phyloP scores from a whole-genome alignment of 2,329 filamentous ascomycete genomes.

The Chaetothyriales sp. region DNA sequence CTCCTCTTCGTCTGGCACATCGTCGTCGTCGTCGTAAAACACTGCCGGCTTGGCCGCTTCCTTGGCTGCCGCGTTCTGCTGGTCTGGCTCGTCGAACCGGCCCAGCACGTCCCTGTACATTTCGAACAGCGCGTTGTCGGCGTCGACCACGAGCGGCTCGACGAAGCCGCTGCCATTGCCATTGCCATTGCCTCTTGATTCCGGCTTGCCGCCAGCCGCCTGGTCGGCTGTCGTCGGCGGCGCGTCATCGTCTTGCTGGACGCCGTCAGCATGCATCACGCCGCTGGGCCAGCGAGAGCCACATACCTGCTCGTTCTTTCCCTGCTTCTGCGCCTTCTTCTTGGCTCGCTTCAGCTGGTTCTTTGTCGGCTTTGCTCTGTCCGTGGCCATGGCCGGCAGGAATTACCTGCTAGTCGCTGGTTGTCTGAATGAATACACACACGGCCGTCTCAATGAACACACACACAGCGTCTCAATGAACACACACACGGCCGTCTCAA shows the following conservation, averaged over 20 bases:
- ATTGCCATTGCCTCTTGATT: slow-evolving; percentile 31
- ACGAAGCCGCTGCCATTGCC: slow-evolving; percentile 37
- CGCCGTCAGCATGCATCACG: slow-evolving; percentile 1
- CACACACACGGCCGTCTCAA: neutral
- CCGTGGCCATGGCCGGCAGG: slow-evolving; percentile 11
- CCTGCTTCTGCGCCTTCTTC: slow-evolving; percentile 74
- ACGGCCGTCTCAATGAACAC: neutral
- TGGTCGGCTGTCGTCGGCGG: slow-evolving; percentile 5
- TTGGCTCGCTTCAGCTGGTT: slow-evolving; percentile 86
- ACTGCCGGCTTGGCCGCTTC: slow-evolving; percentile 71
- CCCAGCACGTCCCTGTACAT: slow-evolving; percentile 73
- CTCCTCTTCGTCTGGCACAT: slow-evolving; percentile 75
- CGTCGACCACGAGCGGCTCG: slow-evolving; percentile 36
- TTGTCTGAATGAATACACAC: neutral
- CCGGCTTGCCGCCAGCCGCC: slow-evolving; percentile 7
- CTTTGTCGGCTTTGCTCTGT: slow-evolving; percentile 61
- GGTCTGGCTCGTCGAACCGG: slow-evolving; percentile 57
- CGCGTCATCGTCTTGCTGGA: slow-evolving; percentile 9
- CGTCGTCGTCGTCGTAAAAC: slow-evolving; percentile 69
- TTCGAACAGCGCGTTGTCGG: slow-evolving; percentile 64
- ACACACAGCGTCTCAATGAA: neutral
- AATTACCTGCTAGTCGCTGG: neutral
- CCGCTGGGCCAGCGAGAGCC: too few species aligned
- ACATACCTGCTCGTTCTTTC: neutral
- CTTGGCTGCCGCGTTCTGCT: slow-evolving; percentile 50